Base-by-base conservation (phyloP, 129 eudicot genomes). In the Dittrichia graveolens region DNA sequence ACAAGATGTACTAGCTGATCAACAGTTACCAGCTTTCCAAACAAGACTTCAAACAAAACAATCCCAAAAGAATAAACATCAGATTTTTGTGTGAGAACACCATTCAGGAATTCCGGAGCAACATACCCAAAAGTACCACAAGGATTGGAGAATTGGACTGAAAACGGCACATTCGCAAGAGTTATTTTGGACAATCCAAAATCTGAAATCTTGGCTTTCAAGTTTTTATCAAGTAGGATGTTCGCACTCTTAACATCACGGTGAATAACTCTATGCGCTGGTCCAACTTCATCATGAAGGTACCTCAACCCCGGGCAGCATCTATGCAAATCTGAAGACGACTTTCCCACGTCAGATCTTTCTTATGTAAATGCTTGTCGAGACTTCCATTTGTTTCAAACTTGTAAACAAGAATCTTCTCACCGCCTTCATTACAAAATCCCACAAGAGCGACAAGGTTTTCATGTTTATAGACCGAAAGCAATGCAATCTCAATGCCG, bases 291-390 rank as follows among this genome's bases (percentile, higher is more conserved):
- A 5, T 59, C 35, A 59, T 59, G 65, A 4, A 59, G 65, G 35
- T 10, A 59, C 4, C 35, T 3, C 0, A 59, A 42, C 65, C 65
- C 34, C 7, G 15, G 45, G 65, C 65, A 6, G 65, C 65, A 60
- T 60, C 65, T 3, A 60, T 43, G 65, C 65, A 60, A 5, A 60
- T 60, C 45, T 60, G 65, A 13, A 60, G 19, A 60, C 65, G 45
- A 2, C 3, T 7, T 3, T 9, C 45, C 65, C 65, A 60, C 2
- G 65, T 37, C 8, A 10, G 44, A 60, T 6, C 37, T 1, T 12
- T 38, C 7, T 18, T 60, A 11, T n/a, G 40, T 34, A 60, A 34
- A 37, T 60, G 40, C 12, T 6, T 8, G 5, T 60, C 45, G 5
- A 60, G 65, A 18, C 65, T 60, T 37, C 65, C 65, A 11, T 59